phyloP scores from a whole-genome alignment of 1,284 basidiomycete species.

The Ustanciosporium gigantosporum region DNA sequence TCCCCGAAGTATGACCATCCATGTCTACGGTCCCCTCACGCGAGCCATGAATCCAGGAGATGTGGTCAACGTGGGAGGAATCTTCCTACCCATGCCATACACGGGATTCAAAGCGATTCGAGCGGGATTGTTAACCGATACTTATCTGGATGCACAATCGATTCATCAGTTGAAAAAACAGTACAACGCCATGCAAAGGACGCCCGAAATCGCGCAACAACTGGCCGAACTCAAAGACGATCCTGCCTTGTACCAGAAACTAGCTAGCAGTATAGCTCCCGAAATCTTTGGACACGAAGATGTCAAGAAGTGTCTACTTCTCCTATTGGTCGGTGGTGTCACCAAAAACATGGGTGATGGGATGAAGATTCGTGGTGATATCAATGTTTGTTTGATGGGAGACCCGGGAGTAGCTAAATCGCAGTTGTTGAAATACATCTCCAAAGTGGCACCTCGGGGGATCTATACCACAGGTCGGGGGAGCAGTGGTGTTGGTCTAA shows the following conservation, averaged over 20 bases:
- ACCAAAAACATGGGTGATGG: constrained; percentile 93
- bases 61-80: constrained; percentile 85
- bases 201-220: constrained; percentile 76
- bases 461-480: constrained; percentile 98
- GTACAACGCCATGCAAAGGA: constrained; percentile 90
- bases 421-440: constrained; percentile 95
- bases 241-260: constrained; percentile 76
- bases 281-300: constrained; percentile 98
- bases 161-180: constrained; percentile 96
- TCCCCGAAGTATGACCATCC: constrained; percentile 94
- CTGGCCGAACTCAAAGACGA: constrained; percentile 76
- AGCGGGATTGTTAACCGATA: constrained; percentile 93
- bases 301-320: constrained; percentile 94
- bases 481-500: constrained; percentile 95
- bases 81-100: constrained; percentile 87
- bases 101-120: constrained; percentile 85
- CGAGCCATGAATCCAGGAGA: constrained; percentile 94
- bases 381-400: constrained; percentile 98
- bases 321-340: constrained; percentile 92
- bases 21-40: constrained; percentile 86
- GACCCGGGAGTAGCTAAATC: constrained; percentile 99
- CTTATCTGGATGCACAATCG: constrained; percentile 89
- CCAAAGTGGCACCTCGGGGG: constrained; percentile 94
- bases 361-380: constrained; percentile 97
- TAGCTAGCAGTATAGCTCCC: constrained; percentile 81